A percentile compares a stretch with the other conserved stretches of the same genome.
phyloP scores from a whole-genome alignment of 1,139 yeast species.

The Zygosaccharomyces sapae region DNA sequence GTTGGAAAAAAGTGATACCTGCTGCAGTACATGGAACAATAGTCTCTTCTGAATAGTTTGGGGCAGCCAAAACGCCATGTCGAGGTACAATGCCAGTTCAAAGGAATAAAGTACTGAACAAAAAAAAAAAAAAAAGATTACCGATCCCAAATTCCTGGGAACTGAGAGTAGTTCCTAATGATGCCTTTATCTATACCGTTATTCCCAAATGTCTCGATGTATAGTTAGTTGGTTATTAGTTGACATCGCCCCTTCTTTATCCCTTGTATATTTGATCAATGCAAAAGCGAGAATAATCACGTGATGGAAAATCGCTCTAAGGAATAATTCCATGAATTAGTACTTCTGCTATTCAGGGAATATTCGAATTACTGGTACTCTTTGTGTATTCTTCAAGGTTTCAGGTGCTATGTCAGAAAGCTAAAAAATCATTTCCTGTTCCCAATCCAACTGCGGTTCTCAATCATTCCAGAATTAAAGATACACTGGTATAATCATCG shows the following conservation, averaged over 20 bases:
- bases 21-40: conserved; percentile 72
- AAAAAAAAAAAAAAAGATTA: not conserved
- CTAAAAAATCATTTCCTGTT: too few relatives aligned
- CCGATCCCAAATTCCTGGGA: not conserved
- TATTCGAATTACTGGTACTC: too few relatives aligned
- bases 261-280: not conserved
- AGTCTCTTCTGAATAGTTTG: conserved; percentile 79
- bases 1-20: conserved; percentile 77
- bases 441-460: too few relatives aligned
- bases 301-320: too few relatives aligned
- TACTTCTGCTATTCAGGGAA: too few relatives aligned
- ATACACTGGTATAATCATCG: too few relatives aligned
- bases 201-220: not conserved
- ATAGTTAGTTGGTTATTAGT: not conserved
- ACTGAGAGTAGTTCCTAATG: not conserved
- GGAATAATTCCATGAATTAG: too few relatives aligned
- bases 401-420: too few relatives aligned
- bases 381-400: too few relatives aligned
- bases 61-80: conserved; percentile 76
- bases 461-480: too few relatives aligned
- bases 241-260: conserved; percentile 5
- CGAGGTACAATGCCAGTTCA: not conserved
- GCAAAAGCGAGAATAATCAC: too few relatives aligned
- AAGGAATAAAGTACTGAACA: not conserved
- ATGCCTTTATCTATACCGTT: not conserved